Base-by-base conservation (phyloP, 768 basidiomycete species). In the Suillus cothurnatus region DNA sequence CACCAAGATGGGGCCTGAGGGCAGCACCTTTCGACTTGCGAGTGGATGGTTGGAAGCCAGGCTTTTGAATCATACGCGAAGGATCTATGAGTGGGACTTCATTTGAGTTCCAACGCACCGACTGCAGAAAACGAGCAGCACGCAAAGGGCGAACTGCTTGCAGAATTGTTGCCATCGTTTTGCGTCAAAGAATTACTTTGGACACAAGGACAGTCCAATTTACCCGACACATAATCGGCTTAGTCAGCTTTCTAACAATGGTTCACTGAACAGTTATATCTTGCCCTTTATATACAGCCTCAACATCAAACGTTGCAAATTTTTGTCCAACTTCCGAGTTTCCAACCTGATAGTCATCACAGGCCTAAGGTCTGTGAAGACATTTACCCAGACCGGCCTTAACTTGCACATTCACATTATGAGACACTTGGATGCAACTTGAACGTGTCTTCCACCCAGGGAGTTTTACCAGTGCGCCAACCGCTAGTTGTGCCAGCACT, bases 1-100 rank as follows among this genome's bases (percentile, higher is more conserved):
- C 71, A 52, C 78, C 77, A 19, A 83, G 71, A 61, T 82, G 82
- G 0, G 81, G 82, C 14, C 84, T 79, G 49, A 78, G 75, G 43
- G 77, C 71, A 15, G 76, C 73, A n/a, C 72, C 74, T 41, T 58
- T 36, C 12, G 59, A 52, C n/a, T 55, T 55, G 49, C 66, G 66
- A n/a, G 47, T 63, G 43, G 34, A 41, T 5, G 39, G 58, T 38
- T 43, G 31, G 61, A 26, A n/a, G 21, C 19, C 50, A 4, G 45
- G 47, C n/a, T 34, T 39, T 64, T 41, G 36, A n/a, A 67, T 57
- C 36, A 61, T 41, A 12, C 43, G 63, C 12, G 64, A 59, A 36
- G 55, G 45, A 15, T 61, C 64, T 7, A 67, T 34, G 12, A 56
- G 64, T 15, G 66, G 57, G 7, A 52, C 62, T 65, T 70, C 69